A percentile compares a stretch with the other conserved stretches of the same genome.
Evolutionary conservation across 345 rosid genomes (phyloP).

Genomic region (Toxicodendron radicans): DNA sequence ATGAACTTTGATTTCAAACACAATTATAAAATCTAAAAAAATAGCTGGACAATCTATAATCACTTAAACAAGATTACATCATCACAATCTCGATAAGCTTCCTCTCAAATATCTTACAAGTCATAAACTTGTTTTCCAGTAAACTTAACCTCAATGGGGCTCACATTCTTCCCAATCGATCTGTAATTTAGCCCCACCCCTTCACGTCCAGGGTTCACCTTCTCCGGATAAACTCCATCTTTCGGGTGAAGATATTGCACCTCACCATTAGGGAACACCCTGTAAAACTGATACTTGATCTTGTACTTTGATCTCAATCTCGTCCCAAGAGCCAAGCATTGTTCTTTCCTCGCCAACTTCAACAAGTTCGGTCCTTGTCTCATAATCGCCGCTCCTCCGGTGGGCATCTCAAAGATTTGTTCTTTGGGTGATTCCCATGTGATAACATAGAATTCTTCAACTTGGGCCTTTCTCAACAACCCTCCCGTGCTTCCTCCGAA

Average conservation of each 20-base stretch:
- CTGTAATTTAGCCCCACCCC: conserved; percentile 85
- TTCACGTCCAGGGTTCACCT: conserved; percentile 81
- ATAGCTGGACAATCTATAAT: neutral
- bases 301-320: conserved; percentile 94
- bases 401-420: conserved; percentile 95
- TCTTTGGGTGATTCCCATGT: conserved; percentile 95
- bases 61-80: conserved; percentile 7
- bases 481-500: conserved; percentile 93
- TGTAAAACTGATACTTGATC: conserved; percentile 92
- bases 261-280: conserved; percentile 92
- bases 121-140: conserved; percentile 90
- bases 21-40: neutral
- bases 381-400: conserved; percentile 95
- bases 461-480: conserved; percentile 73
- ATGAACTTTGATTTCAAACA: too few relatives aligned
- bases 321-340: conserved; percentile 89
- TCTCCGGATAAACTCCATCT: conserved; percentile 95
- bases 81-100: neutral
- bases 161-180: conserved; percentile 86
- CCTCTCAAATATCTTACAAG: conserved; percentile 38
- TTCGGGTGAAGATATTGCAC: conserved; percentile 95
- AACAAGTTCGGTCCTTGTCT: conserved; percentile 90
- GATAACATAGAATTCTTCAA: conserved; percentile 90
- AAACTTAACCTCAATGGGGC: conserved; percentile 91
- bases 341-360: conserved; percentile 94